phyloP scores from a whole-genome alignment of 257 asterid genomes.

The Ophiorrhiza pumila region DNA sequence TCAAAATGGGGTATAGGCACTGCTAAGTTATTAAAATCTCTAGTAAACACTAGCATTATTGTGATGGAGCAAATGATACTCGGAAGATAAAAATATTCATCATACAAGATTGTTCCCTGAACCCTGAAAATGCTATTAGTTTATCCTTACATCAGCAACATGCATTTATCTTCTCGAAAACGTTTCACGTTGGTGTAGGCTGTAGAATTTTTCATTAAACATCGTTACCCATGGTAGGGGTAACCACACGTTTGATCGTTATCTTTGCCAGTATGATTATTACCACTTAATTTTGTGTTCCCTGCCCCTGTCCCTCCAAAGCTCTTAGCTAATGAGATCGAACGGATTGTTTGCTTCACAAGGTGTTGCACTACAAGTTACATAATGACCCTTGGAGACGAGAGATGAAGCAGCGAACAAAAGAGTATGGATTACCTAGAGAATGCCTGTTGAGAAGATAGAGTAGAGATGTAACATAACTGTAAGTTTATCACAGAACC shows the following conservation, averaged over 20 bases:
- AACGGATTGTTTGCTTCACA: constrained; percentile 17
- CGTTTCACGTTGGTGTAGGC: not conserved
- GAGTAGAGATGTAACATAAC: constrained; percentile 6
- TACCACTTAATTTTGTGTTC: not conserved
- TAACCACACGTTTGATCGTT: not conserved
- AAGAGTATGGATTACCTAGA: constrained; percentile 61
- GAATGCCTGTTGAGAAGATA: constrained; percentile 52
- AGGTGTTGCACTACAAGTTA: constrained; percentile 88
- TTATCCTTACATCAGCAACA: not conserved
- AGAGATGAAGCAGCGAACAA: constrained; percentile 27
- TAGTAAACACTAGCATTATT: not conserved
- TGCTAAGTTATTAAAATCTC: not conserved
- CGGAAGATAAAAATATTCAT: not conserved
- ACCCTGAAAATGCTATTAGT: not conserved
- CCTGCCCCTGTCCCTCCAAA: not conserved
- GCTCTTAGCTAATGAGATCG: not conserved
- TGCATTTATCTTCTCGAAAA: not conserved
- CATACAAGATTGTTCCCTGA: not conserved
- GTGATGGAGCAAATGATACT: not conserved
- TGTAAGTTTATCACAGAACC: not conserved
- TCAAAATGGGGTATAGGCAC: not conserved
- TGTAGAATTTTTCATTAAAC: not conserved
- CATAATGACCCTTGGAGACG: constrained; percentile 88
- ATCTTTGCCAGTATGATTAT: not conserved
- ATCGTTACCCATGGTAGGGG: not conserved